phyloP scores from a whole-genome alignment of 2,329 filamentous ascomycete species.

The Biscogniauxia mediterranea region DNA sequence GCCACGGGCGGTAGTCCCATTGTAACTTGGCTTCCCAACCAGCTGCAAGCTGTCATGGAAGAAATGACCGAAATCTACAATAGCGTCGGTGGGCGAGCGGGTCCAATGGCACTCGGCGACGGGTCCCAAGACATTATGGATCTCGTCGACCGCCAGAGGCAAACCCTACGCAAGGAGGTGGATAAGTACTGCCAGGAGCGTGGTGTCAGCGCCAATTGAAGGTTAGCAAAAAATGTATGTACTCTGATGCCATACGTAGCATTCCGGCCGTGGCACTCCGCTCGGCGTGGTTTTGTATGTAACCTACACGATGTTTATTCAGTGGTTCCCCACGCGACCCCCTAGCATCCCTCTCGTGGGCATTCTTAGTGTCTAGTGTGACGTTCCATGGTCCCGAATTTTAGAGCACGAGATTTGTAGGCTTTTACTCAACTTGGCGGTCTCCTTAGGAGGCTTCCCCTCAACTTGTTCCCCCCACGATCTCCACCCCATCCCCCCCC shows the following conservation, averaged over 20 bases:
- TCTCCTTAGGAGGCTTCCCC: not conserved
- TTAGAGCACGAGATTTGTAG: not conserved
- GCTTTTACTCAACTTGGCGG: not conserved
- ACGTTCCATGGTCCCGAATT: not conserved
- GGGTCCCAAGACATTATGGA: slow-evolving; percentile 64
- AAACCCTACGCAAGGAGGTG: slow-evolving; percentile 70
- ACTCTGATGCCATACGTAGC: not conserved
- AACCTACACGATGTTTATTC: not conserved
- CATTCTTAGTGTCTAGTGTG: not conserved
- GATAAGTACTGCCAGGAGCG: slow-evolving; percentile 70
- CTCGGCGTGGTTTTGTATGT: not conserved
- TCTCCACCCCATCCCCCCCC: not conserved
- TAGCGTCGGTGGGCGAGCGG: slow-evolving; percentile 38
- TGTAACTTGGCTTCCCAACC: slow-evolving; percentile 81
- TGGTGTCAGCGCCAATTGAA: slow-evolving; percentile 21
- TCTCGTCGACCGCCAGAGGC: slow-evolving; percentile 59
- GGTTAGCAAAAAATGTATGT: not conserved
- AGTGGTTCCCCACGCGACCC: not conserved
- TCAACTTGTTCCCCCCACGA: not conserved
- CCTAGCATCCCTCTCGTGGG: not conserved
- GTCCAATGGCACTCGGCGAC: slow-evolving; percentile 42
- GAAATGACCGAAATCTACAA: slow-evolving; percentile 64
- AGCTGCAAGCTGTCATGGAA: slow-evolving; percentile 70
- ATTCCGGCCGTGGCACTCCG: not conserved
- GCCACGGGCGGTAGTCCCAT: slow-evolving; percentile 81